phyloP scores from a whole-genome alignment of 2,329 filamentous ascomycete species.

The Fonsecaea monophora region DNA sequence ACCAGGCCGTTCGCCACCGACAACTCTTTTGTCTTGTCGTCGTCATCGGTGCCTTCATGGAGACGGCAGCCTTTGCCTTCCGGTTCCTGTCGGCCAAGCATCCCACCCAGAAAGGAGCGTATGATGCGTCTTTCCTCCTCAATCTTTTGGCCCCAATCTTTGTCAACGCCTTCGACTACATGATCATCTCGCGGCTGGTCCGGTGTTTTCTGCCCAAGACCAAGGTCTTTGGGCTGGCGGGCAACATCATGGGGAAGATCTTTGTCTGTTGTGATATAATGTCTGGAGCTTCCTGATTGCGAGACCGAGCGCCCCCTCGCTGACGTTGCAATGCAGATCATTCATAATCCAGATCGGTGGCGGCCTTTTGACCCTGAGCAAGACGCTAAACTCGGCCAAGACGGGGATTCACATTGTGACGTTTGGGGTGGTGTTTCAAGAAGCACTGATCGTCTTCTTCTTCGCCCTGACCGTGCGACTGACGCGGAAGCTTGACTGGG shows the following conservation, averaged over 20 bases:
- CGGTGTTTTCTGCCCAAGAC: slow-evolving; percentile 49
- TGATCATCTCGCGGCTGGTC: slow-evolving; percentile 54
- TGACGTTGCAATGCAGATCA: slow-evolving; percentile 33
- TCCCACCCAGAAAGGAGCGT: slow-evolving; percentile 11
- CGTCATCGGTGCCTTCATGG: slow-evolving; percentile 18
- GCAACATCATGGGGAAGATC: slow-evolving; percentile 45
- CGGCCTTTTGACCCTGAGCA: slow-evolving; percentile 12
- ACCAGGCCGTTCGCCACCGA: background rate
- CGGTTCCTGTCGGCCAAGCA: slow-evolving; percentile 12
- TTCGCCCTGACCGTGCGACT: slow-evolving; percentile 56
- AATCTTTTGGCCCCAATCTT: slow-evolving; percentile 20
- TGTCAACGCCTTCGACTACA: slow-evolving; percentile 55
- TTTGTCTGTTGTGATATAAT: slow-evolving; percentile 48
- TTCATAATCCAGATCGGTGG: slow-evolving; percentile 22
- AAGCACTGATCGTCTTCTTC: slow-evolving; percentile 60
- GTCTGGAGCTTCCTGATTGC: slow-evolving; percentile 30
- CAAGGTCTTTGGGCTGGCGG: slow-evolving; percentile 46
- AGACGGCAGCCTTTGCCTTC: slow-evolving; percentile 18
- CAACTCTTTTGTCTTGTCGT: slow-evolving; percentile 14
- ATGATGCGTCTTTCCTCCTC: slow-evolving; percentile 17
- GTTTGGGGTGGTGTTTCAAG: slow-evolving; percentile 54
- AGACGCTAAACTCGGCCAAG: slow-evolving; percentile 4
- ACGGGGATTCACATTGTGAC: slow-evolving; percentile 32
- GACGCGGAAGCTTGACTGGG: slow-evolving; percentile 51
- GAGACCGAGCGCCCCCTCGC: slow-evolving; percentile 28